Conservation (phyloP, 495 filamentous ascomycete genomes). For the Penicillium waksmanii region DNA sequence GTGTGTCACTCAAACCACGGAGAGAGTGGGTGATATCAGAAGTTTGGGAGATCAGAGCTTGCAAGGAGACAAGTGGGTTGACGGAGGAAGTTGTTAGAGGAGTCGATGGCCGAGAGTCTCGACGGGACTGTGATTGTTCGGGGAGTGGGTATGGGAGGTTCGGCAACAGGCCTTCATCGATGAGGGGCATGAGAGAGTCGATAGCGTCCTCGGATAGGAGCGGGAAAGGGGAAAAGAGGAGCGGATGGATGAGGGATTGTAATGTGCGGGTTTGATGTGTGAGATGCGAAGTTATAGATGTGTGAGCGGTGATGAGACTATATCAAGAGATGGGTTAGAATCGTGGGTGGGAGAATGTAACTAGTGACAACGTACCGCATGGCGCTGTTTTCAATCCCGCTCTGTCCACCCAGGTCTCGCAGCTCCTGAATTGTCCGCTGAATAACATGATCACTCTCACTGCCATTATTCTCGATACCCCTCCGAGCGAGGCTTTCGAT, state of each 20-base stretch:
- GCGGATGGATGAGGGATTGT: constrained; percentile 75
- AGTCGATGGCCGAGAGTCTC: constrained; percentile 47
- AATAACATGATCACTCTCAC: constrained; percentile 68
- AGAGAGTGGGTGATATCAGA: constrained; percentile 78
- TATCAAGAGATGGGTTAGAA: constrained; percentile 16
- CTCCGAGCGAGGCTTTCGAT: constrained; percentile 75
- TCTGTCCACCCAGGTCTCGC: constrained; percentile 80
- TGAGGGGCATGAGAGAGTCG: constrained; percentile 67
- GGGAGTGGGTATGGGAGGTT: constrained; percentile 52
- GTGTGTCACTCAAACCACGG: constrained; percentile 82
- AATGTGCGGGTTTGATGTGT: constrained; percentile 82
- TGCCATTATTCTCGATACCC: constrained; percentile 73
- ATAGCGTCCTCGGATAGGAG: constrained; percentile 68
- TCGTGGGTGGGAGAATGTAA: constrained; percentile 8
- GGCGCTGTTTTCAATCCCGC: constrained; percentile 76
- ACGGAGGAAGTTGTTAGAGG: constrained; percentile 35
- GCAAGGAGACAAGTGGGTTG: constrained; percentile 57
- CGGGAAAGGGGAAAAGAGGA: constrained; percentile 54
- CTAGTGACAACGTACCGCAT: constrained; percentile 60
- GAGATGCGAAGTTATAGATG: constrained; percentile 80
- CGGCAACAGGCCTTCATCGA: constrained; percentile 57
- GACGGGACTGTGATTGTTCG: constrained; percentile 56
- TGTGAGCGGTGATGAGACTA: constrained; percentile 86
- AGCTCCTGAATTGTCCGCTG: constrained; percentile 72
- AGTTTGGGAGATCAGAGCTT: constrained; percentile 61